These are phyloP conservation scores for Porcisia hertigi DNA, from an alignment of 208 protist genomes.

Conservation along the genomic window DNA sequence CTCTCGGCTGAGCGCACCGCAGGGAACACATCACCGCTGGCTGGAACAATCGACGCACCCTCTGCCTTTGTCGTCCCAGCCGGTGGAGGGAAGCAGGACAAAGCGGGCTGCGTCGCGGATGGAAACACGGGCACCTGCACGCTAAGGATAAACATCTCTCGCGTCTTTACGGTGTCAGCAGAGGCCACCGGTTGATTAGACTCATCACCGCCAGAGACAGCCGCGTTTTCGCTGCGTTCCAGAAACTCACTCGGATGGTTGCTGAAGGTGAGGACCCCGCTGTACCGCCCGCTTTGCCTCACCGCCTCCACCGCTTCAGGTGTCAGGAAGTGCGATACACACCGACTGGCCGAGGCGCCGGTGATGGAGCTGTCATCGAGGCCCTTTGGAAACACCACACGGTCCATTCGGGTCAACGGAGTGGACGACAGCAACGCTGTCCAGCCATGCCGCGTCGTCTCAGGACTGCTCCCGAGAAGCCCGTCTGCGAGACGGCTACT, in stretches of 20 bases:
- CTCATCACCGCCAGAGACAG: neutral
- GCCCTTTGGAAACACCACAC: neutral
- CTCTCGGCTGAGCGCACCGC: neutral
- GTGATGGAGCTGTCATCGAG: neutral
- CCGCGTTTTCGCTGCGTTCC: neutral
- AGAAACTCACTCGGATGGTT: neutral
- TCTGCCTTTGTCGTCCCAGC: neutral
- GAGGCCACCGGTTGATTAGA: neutral
- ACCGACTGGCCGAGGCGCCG: neutral
- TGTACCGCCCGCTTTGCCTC: neutral
- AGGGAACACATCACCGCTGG: neutral
- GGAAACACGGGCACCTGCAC: conserved; percentile 30
- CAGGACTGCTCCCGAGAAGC: conserved; percentile 22
- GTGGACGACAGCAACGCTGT: conserved; percentile 13
- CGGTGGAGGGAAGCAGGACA: neutral
- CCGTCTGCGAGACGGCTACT: conserved; percentile 26
- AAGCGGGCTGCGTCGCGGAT: conserved; percentile 8
- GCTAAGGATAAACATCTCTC: conserved; percentile 18
- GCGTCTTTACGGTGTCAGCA: neutral
- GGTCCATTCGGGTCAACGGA: conserved; percentile 27
- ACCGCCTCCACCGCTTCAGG: neutral
- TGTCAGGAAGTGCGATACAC: neutral
- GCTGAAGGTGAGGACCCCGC: neutral
- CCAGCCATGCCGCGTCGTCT: conserved; percentile 26
- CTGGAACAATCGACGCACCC: neutral